Base-by-base conservation (phyloP, 306 rosid species). In the Lagenaria siceraria region DNA sequence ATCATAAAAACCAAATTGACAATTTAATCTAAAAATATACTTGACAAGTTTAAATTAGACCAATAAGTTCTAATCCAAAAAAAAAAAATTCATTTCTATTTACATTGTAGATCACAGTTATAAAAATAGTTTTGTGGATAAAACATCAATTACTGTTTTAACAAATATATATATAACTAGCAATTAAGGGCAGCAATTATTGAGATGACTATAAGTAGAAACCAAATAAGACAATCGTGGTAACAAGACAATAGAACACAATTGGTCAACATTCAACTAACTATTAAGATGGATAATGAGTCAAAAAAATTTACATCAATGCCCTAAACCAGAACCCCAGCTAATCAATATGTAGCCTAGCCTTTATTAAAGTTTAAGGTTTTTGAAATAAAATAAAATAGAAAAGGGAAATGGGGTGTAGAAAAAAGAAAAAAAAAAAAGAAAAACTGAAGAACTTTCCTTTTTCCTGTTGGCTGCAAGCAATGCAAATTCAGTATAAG, bases 401-500 rank as follows among this genome's bases (percentile, higher is more conserved):
- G 74, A 13, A 21, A 7, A 33, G 27, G 1, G 13, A 71, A 0
- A 2, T 25, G 22, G 24, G 11, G 58, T 53, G 22, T 53, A 83
- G 77, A 75, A 78, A 77, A 31, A 78, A 63, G 74, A 77, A 29
- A 65, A 69, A 8, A 40, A 40, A 1, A 40, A 40, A 56, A 66
- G 69, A 21, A 18, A 43, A 69, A 69, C 75, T 43, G 56, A 69
- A 69, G 40, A 74, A 72, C 72, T 54, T 73, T 73, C 77, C 60
- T 52, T 49, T 69, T 73, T 25, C 19, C 52, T 72, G 59, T 72
- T 72, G 76, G 40, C 29, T 77, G 40, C 78, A 77, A 85, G 86
- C 91, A 88, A 42, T 83, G 82, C 86, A 85, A 86, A 70, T 82
- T 80, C 74, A 80, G 88, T 90, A 81, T 90, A 55, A 86, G 77